phyloP scores from a whole-genome alignment of 805 yeast genomes.

The Spathaspora sp. region DNA sequence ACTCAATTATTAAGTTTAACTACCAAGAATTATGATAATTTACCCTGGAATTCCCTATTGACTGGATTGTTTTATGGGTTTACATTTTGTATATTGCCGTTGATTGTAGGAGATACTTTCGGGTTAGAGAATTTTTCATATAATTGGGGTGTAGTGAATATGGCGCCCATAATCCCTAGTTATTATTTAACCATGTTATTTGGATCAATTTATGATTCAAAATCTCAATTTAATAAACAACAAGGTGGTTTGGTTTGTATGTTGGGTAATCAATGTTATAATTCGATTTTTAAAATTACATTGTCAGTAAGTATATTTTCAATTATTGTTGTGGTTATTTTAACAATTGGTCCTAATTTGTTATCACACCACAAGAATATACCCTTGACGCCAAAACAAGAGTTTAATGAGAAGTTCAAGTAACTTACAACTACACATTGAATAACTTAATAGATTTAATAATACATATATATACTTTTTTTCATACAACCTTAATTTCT shows the following conservation, averaged over 20 bases:
- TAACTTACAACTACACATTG: neutral
- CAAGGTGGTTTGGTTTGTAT: conserved; percentile 19
- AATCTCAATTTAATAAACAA: conserved; percentile 15
- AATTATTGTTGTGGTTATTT: conserved; percentile 13
- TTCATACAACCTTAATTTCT: conserved; percentile 5
- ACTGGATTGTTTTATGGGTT: conserved; percentile 74
- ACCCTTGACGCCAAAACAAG: conserved; percentile 3
- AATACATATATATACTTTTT: neutral
- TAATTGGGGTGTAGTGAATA: conserved; percentile 70
- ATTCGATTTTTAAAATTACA: conserved; percentile 40
- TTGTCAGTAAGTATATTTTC: conserved; percentile 29
- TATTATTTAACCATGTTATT: conserved; percentile 57
- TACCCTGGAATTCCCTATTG: conserved; percentile 52
- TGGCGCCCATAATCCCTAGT: conserved; percentile 64
- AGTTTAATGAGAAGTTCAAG: neutral
- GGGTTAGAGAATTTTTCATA: conserved; percentile 65
- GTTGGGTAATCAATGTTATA: conserved; percentile 40
- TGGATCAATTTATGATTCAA: conserved; percentile 60
- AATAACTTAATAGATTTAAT: neutral
- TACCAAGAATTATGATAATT: conserved; percentile 25
- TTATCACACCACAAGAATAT: neutral
- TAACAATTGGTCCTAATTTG: conserved; percentile 11
- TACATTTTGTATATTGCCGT: conserved; percentile 68
- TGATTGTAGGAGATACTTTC: conserved; percentile 70
- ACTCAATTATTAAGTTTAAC: conserved; percentile 50